Conservation (phyloP, 2,329 filamentous ascomycete genomes). For the Thelonectria discophora region DNA sequence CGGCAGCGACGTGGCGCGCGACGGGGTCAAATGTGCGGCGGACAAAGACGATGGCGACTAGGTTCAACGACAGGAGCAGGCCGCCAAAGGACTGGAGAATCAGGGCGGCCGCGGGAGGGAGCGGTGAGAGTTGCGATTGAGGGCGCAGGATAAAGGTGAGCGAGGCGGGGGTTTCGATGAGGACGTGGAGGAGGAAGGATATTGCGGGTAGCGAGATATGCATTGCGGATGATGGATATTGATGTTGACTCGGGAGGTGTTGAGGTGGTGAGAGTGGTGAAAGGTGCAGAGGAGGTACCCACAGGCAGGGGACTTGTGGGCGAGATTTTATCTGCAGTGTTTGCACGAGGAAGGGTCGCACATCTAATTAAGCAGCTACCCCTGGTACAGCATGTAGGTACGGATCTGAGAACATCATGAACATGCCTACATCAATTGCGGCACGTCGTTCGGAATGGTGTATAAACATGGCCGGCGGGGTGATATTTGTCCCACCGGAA, state of each 20-base stretch:
- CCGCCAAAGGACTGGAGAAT: slow-evolving; percentile 59
- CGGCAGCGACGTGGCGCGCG: slow-evolving; percentile 47
- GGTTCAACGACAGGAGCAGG: slow-evolving; percentile 55
- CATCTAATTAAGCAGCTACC: too few species aligned
- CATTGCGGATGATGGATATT: slow-evolving; percentile 8
- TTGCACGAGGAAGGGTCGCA: too few species aligned
- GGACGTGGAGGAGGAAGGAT: slow-evolving; percentile 51
- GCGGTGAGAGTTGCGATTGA: slow-evolving; percentile 52
- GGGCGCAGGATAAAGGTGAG: slow-evolving; percentile 57
- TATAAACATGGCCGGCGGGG: not conserved
- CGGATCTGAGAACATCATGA: too few species aligned
- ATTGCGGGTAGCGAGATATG: slow-evolving; percentile 27
- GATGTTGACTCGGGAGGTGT: too few species aligned
- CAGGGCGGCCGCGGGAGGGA: slow-evolving; percentile 52
- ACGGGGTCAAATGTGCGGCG: slow-evolving; percentile 45
- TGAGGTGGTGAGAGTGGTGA: not conserved
- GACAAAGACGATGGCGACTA: slow-evolving; percentile 53
- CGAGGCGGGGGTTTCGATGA: slow-evolving; percentile 54
- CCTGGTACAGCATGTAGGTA: too few species aligned
- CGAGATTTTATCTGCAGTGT: not conserved
- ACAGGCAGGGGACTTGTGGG: not conserved
- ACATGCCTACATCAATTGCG: too few species aligned
- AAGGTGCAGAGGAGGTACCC: not conserved
- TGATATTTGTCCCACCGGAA: slow-evolving; percentile 4
- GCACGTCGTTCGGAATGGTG: not conserved